phyloP scores from a whole-genome alignment of 306 rosid species.

The Casuarina glauca region DNA sequence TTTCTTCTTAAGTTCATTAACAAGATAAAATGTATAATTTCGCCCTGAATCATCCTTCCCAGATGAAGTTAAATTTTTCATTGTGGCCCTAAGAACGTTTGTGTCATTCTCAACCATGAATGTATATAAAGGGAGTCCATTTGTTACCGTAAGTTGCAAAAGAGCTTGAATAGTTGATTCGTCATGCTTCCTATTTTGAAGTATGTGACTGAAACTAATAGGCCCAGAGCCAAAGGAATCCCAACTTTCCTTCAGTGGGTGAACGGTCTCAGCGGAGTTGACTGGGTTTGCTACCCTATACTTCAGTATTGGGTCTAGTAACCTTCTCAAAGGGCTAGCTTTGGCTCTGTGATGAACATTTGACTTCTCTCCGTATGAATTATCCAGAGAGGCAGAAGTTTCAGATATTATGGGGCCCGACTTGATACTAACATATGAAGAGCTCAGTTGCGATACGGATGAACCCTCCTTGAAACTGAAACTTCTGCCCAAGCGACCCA shows the following conservation, averaged over 20 bases:
- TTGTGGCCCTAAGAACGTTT: constrained; percentile 66
- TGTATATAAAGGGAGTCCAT: constrained; percentile 72
- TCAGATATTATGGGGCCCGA: constrained; percentile 70
- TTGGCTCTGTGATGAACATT: constrained; percentile 62
- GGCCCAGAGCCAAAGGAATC: constrained; percentile 39
- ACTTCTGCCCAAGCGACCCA: constrained; percentile 73
- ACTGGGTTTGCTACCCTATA: constrained; percentile 46
- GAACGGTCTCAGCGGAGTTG: constrained; percentile 38
- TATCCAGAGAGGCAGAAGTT: constrained; percentile 39
- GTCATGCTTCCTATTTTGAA: constrained; percentile 40
- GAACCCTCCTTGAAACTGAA: constrained; percentile 79
- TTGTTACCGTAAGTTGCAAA: constrained; percentile 66
- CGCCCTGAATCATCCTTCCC: constrained; percentile 62
- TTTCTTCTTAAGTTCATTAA: constrained; percentile 77
- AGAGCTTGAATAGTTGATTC: constrained; percentile 61
- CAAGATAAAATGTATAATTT: constrained; percentile 65
- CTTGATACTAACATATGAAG: constrained; percentile 50
- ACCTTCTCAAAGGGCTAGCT: constrained; percentile 69
- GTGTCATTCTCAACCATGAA: constrained; percentile 58
- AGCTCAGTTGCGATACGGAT: constrained; percentile 49
- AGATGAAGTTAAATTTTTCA: constrained; percentile 47
- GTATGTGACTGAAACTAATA: constrained; percentile 32
- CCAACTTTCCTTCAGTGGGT: constrained; percentile 37
- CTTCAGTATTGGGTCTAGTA: constrained; percentile 76
- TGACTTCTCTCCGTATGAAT: constrained; percentile 41